These are phyloP conservation scores for Malassezia dermatis DNA, from an alignment of 1,284 basidiomycete genomes.

Conservation along the genomic window DNA sequence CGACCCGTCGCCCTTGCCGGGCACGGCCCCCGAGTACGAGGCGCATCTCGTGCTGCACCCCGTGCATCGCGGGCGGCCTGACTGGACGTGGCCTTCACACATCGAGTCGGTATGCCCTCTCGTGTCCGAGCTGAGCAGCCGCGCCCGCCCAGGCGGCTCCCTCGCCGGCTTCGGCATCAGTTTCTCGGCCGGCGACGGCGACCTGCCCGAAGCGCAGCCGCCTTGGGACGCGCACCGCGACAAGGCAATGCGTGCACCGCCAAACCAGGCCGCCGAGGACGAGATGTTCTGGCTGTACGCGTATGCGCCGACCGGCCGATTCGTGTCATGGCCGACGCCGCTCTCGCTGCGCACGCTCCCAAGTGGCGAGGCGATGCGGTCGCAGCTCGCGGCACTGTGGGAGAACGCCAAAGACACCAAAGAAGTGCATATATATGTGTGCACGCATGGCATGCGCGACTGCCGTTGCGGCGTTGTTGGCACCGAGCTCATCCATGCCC, in stretches of 20 bases:
- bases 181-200: constrained; percentile 22
- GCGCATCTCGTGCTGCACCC: constrained; percentile 36
- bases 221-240: constrained; percentile 30
- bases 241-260: constrained; percentile 26
- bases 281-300: constrained; percentile 30
- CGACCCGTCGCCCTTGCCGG: constrained; percentile 27
- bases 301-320: constrained; percentile 25
- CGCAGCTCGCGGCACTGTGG: not conserved
- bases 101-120: constrained; percentile 32
- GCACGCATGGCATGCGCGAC: constrained; percentile 47
- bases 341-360: constrained; percentile 31
- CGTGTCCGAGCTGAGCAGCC: constrained; percentile 31
- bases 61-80: constrained; percentile 18
- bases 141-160: constrained; percentile 24
- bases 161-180: constrained; percentile 34
- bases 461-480: constrained; percentile 49
- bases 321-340: constrained; percentile 25
- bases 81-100: constrained; percentile 31
- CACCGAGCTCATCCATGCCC: constrained; percentile 29
- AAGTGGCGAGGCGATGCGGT: constrained; percentile 18
- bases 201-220: constrained; percentile 1
- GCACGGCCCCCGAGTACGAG: constrained; percentile 33
- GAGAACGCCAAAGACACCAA: constrained; percentile 7
- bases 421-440: constrained; percentile 45
- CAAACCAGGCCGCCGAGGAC: constrained; percentile 26